A percentile compares a stretch with the other conserved stretches of the same genome.
Evolutionary conservation across 345 rosid genomes (phyloP).

Genomic region (Zanthoxylum bungeanum): DNA sequence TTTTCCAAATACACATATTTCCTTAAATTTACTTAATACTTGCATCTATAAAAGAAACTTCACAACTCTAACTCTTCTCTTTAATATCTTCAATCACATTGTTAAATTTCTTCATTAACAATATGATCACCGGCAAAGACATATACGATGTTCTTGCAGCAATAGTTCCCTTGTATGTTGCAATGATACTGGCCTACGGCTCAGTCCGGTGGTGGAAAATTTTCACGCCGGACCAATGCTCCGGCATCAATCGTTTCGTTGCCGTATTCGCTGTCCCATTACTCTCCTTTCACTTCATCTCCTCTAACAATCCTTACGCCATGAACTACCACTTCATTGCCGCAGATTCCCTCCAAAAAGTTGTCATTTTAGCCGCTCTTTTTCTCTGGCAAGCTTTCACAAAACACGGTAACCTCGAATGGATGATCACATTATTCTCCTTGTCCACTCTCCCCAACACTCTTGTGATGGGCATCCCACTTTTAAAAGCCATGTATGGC

Average conservation of each 20-base stretch:
- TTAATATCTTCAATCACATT: not conserved
- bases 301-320: constrained; percentile 39
- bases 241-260: constrained; percentile 38
- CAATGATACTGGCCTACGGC: constrained; percentile 30
- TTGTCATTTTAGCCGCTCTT: constrained; percentile 40
- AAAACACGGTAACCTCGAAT: constrained; percentile 35
- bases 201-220: constrained; percentile 38
- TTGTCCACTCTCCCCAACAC: constrained; percentile 52
- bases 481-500: constrained; percentile 59
- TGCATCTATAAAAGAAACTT: not conserved
- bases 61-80: not conserved
- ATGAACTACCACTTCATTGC: constrained; percentile 57
- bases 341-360: constrained; percentile 49
- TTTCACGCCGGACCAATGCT: constrained; percentile 33
- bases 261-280: constrained; percentile 33
- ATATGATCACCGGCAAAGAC: constrained; percentile 29
- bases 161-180: constrained; percentile 24
- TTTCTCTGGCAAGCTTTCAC: constrained; percentile 42
- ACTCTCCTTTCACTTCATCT: constrained; percentile 34
- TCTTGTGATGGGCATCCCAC: constrained; percentile 56
- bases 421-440: constrained; percentile 52
- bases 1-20: too few species aligned
- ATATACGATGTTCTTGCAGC: constrained; percentile 32
- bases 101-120: not conserved
- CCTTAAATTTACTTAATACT: not conserved